Conservation (phyloP, 1,139 yeast genomes). For the Kluyveromyces sp. region DNA sequence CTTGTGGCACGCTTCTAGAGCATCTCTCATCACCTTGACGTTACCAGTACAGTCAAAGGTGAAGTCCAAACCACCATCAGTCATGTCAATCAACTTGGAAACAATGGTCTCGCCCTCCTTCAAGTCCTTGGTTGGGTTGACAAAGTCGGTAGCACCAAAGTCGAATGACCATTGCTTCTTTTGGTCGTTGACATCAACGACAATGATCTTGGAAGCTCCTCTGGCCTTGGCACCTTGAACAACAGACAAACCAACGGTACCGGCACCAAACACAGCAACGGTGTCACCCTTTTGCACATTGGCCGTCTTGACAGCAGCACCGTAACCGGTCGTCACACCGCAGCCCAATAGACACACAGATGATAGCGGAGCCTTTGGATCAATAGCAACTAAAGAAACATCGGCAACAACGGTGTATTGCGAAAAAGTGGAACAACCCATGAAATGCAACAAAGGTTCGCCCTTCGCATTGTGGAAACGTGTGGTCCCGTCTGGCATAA, state of each 20-base stretch:
- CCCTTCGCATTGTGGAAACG: conserved; percentile 73
- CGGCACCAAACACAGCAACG: conserved; percentile 95
- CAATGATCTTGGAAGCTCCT: conserved; percentile 75
- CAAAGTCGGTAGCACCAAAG: conserved; percentile 93
- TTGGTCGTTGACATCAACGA: conserved; percentile 76
- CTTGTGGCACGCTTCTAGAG: conserved; percentile 94
- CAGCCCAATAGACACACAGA: conserved; percentile 91
- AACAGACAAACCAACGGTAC: conserved; percentile 92
- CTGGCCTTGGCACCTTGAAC: conserved; percentile 88
- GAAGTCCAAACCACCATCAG: conserved; percentile 94
- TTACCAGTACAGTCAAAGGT: conserved; percentile 99
- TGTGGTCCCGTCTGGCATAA: conserved; percentile 90
- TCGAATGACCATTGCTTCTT: conserved; percentile 80
- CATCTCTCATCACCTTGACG: conserved; percentile 87
- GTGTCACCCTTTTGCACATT: conserved; percentile 87
- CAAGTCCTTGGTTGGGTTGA: conserved; percentile 67
- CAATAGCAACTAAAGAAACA: conserved; percentile 91
- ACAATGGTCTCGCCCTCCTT: conserved; percentile 72
- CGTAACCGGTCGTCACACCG: conserved; percentile 97
- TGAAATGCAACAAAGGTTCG: conserved; percentile 70
- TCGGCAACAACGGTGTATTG: conserved; percentile 98
- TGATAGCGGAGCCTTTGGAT: conserved; percentile 75
- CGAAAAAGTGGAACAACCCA: conserved; percentile 92
- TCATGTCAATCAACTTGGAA: conserved; percentile 74
- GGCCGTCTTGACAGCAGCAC: conserved; percentile 95